phyloP scores from a whole-genome alignment of 257 asterid genomes.

The Ocimum tenuiflorum region DNA sequence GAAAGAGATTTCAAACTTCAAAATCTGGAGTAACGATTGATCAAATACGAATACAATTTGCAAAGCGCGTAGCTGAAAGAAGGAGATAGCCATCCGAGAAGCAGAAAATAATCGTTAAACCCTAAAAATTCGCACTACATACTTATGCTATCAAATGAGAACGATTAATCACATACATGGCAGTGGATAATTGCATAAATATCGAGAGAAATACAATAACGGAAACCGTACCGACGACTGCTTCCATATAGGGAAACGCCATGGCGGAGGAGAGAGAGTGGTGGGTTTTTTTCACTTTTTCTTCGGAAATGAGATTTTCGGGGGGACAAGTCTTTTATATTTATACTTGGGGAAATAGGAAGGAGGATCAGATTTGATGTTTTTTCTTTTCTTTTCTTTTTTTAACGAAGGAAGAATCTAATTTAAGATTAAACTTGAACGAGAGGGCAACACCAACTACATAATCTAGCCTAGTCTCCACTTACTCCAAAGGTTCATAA shows the following conservation, averaged over 20 bases:
- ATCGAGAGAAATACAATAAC: background rate
- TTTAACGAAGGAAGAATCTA: no score
- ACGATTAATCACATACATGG: background rate
- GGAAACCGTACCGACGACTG: slow-evolving; percentile 55
- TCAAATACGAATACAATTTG: slow-evolving; percentile 5
- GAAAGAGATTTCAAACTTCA: background rate
- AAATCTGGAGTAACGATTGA: background rate
- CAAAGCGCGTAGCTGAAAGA: background rate
- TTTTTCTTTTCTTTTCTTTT: no score
- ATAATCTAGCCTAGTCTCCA: no score
- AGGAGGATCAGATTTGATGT: background rate
- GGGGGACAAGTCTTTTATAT: background rate
- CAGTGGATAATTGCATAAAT: background rate
- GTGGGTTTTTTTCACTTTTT: background rate
- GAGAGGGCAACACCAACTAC: no score
- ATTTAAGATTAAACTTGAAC: no score
- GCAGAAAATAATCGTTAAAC: background rate
- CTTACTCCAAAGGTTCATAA: no score
- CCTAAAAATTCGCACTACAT: slow-evolving; percentile 12
- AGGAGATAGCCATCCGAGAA: background rate
- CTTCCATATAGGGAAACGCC: slow-evolving; percentile 92
- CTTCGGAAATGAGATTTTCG: background rate
- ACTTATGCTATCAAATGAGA: background rate
- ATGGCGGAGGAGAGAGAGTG: slow-evolving; percentile 30
- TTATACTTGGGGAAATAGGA: background rate